Base-by-base conservation (phyloP, 2,329 filamentous ascomycete genomes). In the Aureobasidium musti region DNA sequence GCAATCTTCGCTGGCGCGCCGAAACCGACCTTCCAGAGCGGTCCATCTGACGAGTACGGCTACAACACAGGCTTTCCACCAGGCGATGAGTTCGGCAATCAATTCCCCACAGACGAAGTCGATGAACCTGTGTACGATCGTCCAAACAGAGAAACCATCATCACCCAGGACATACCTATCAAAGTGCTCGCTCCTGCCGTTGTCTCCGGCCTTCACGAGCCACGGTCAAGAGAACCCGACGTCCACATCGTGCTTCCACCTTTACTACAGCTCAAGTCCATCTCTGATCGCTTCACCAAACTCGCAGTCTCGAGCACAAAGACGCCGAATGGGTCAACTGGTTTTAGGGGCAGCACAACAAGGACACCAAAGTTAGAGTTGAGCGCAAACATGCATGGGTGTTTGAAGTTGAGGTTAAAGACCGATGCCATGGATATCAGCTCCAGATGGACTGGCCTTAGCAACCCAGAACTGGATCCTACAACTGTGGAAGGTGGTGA, bases 101-200 rank as follows among this genome's bases (percentile, higher is more conserved):
- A 26, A 4, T 59, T 41, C n/a, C 41, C 23, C 10, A 50, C 64
- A 21, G 64, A 70, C 11, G 67, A 69, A 10, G 52, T 65, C n/a
- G 65, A 68, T 41, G 66, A 68, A 11, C 57, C 68, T 60, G 67
- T 74, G 14, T 72, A 73, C 52, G 70, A 85, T 75, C 71, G 83
- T 50, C 83, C 89, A 66, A 91, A 94, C 73, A 89, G 92, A 72
- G 93, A 97, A 77, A 96, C 95, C 69, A 85, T 96, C 72, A 90
- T 99, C 73, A 97, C 92, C 0, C 95, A 99, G 75, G 92, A 98
- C 78, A 90, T 99, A 45, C 95, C 95, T n/a, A 90, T 98, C 50
- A 89, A 93, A 21, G 92, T 99, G 1, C 85, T 99, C 11, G 88
- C 91, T 67, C 88, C 91, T 2, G 87, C 90, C 63, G 89, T 87